Evolutionary conservation across 2,329 filamentous ascomycete species (phyloP).

Genomic region (Fusarium tricinctum): DNA sequence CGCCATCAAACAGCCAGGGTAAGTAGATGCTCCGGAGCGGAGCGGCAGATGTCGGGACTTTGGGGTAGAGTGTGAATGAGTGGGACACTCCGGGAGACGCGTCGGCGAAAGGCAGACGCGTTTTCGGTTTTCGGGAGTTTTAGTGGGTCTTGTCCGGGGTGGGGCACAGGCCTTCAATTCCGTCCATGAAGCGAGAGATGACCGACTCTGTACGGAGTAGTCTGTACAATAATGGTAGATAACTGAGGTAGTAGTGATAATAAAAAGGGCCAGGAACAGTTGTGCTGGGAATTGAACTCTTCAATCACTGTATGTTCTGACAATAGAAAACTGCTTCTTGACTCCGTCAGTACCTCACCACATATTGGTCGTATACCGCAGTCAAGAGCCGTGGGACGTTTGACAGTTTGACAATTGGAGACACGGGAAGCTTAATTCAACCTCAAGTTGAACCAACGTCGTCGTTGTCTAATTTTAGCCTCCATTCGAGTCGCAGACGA

Average conservation of each 20-base stretch:
- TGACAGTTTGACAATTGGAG: slow-evolving; percentile 8
- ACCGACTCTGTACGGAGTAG: background rate
- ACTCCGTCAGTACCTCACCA: too few species aligned
- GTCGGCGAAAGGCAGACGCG: slow-evolving; percentile 41
- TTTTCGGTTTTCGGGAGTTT: slow-evolving; percentile 31
- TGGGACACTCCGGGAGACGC: slow-evolving; percentile 41
- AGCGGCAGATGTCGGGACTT: slow-evolving; percentile 22
- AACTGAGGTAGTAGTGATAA: background rate
- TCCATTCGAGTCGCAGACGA: too few species aligned
- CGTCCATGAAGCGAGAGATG: background rate
- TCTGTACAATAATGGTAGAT: too few species aligned
- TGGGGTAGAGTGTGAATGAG: slow-evolving; percentile 29
- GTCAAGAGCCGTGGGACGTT: slow-evolving; percentile 12
- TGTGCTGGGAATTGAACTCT: background rate
- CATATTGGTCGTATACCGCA: too few species aligned
- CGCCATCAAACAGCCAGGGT: slow-evolving; percentile 2
- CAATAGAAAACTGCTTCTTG: too few species aligned
- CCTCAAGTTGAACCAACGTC: background rate
- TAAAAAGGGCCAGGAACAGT: background rate
- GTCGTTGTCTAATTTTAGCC: background rate
- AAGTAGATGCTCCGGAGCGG: slow-evolving; percentile 21
- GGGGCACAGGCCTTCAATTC: slow-evolving; percentile 11
- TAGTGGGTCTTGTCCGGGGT: slow-evolving; percentile 32
- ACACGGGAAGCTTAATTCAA: slow-evolving; percentile 29
- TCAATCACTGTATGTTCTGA: too few species aligned